Conservation (phyloP, 164 flowering plant species). For the Stephania yunnanensis region DNA sequence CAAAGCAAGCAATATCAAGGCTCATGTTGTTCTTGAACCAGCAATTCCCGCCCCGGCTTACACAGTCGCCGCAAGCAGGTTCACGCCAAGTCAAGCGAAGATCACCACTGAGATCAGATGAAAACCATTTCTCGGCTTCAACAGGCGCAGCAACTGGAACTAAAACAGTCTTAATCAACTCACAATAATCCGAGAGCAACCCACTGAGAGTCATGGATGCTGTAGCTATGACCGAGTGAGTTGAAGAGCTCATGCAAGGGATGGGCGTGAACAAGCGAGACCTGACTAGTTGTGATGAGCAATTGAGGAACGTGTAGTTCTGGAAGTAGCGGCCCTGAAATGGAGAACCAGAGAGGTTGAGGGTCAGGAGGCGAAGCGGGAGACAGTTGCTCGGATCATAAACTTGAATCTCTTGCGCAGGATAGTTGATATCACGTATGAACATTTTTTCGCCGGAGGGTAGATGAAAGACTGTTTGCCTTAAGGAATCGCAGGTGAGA, state of each 20-base stretch:
- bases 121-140: background rate
- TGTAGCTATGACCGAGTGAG: background rate
- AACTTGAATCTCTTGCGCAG: background rate
- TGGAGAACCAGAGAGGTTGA: background rate
- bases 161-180: background rate
- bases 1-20: background rate
- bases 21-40: background rate
- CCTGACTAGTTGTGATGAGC: background rate
- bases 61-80: background rate
- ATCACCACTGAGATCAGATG: background rate
- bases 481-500: background rate
- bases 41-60: background rate
- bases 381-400: background rate
- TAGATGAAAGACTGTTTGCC: background rate
- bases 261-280: background rate
- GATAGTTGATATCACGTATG: background rate
- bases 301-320: background rate
- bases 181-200: background rate
- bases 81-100: conserved; percentile 1
- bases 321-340: background rate
- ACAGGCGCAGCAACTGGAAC: background rate
- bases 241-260: background rate
- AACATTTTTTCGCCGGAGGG: background rate
- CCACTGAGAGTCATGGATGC: background rate
- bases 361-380: background rate